These are phyloP conservation scores for Echites panduratus DNA, from an alignment of 257 asterid species.

Conservation along the genomic window DNA sequence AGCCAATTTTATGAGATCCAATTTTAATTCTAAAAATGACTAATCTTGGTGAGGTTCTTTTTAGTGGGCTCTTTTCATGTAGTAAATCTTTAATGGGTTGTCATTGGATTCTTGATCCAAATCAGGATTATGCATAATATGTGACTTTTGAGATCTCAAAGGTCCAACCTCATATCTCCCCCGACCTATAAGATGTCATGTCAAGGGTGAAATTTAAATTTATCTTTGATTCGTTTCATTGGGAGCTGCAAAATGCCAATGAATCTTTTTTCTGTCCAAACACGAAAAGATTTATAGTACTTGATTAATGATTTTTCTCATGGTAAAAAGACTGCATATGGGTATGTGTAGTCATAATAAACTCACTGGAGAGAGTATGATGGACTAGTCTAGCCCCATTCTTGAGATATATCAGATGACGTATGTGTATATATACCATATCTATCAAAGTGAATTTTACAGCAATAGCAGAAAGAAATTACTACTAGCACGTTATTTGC, in stretches of 20 bases:
- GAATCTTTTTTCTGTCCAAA: constrained; percentile 9
- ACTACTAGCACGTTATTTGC: neutral
- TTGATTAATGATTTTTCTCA: neutral
- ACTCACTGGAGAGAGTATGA: constrained; percentile 8
- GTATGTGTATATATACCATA: too few species aligned
- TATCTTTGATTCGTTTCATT: too few species aligned
- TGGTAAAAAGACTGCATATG: neutral
- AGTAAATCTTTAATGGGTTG: neutral
- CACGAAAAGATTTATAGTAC: constrained; percentile 1
- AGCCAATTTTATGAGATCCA: too few species aligned
- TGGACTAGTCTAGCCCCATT: constrained; percentile 3
- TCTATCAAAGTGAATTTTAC: neutral
- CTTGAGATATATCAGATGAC: neutral
- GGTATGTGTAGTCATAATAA: neutral
- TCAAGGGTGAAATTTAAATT: neutral
- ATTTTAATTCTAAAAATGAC: too few species aligned
- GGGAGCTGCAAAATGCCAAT: neutral
- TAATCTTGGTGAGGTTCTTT: too few species aligned
- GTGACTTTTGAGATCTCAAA: neutral
- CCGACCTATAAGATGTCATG: neutral
- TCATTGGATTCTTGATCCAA: neutral
- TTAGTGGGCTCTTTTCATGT: neutral
- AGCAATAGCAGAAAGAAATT: constrained; percentile 10
- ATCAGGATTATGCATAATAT: neutral
- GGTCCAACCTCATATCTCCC: neutral